Base-by-base conservation (phyloP, 331 rosid genomes). In the Phaseolus coccineus region DNA sequence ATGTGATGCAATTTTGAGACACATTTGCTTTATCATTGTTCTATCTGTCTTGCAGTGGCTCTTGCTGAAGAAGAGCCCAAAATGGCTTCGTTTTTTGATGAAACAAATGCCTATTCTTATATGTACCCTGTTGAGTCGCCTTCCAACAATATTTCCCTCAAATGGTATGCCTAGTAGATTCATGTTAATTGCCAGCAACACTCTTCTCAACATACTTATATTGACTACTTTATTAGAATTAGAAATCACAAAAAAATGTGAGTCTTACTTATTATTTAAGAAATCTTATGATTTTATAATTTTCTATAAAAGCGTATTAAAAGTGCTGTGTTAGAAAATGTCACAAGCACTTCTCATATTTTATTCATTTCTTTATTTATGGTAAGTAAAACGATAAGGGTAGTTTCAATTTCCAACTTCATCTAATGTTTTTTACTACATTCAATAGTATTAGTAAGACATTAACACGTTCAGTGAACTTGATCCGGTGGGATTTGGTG, bases 71-170 rank as follows among this genome's bases (percentile, higher is more conserved):
- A 82, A 83, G 94, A 90, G 28, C 81, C 84, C 42, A 91, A 87
- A 81, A 84, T 87, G 91, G 94, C 87, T 77, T 65, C 94, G 4
- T 70, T 88, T 80, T n/a, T 69, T 31, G 99, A 96, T 83, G 97
- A 91, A 65, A 63, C 81, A 70, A 96, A 96, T 85, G 89, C 94
- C 44, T 96, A 90, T 82, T 91, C 97, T 80, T 96, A 93, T 88
- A 52, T 78, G n/a, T 96, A 91, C 76, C 99, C 99, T 3, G 28
- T 84, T 78, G 91, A 93, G 84, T 70, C 89, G 83, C 94, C 94
- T 53, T 90, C 99, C 67, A 77, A 88, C 76, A 86, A 93, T 39
- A 79, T 87, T 70, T 28, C 79, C 77, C 88, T 96, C 87, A 96
- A 91, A 88, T 96, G 99, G 99, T 93, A 87, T 56, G 86, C 12